Evolutionary conservation across 768 basidiomycete species (phyloP).

Genomic region (Candolleomyces aberdarensis): DNA sequence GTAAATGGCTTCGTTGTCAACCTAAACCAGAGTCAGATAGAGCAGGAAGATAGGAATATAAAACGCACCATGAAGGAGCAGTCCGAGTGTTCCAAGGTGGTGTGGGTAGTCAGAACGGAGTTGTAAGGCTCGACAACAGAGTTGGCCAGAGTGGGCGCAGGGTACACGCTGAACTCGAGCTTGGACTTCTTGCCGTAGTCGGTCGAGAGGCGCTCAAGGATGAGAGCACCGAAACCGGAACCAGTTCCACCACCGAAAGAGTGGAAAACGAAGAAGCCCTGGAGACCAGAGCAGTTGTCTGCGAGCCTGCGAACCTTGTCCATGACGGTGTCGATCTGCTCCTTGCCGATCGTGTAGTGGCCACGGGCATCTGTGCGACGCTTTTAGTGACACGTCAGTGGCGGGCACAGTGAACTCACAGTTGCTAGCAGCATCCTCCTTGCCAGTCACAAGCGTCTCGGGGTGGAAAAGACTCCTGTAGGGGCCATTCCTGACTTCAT

Average conservation of each 20-base stretch:
- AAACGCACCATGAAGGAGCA: constrained; percentile 93
- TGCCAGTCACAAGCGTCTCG: constrained; percentile 94
- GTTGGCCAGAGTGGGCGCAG: constrained; percentile 63
- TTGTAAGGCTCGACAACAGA: constrained; percentile 99
- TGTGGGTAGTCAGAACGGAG: constrained; percentile 94
- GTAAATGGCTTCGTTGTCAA: constrained; percentile 94
- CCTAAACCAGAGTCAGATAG: constrained; percentile 31
- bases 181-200: constrained; percentile 99
- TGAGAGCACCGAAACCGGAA: constrained; percentile 95
- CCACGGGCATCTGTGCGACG: constrained; percentile 80
- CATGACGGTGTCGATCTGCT: constrained; percentile 94
- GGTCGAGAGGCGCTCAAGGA: constrained; percentile 91
- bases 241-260: constrained; percentile 99
- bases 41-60: background rate
- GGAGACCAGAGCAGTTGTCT: constrained; percentile 94
- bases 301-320: constrained; percentile 93
- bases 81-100: constrained; percentile 97
- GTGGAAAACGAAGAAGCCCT: constrained; percentile 99
- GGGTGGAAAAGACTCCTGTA: constrained; percentile 97
- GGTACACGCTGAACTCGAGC: constrained; percentile 97
- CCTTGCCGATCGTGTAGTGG: constrained; percentile 98
- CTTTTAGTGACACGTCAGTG: background rate
- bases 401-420: constrained; percentile 50
- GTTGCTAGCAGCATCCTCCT: constrained; percentile 99
- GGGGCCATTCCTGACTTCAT: constrained; percentile 89